These are phyloP conservation scores for Cytidiella melzeri DNA, from an alignment of 768 basidiomycete species.

Conservation along the genomic window DNA sequence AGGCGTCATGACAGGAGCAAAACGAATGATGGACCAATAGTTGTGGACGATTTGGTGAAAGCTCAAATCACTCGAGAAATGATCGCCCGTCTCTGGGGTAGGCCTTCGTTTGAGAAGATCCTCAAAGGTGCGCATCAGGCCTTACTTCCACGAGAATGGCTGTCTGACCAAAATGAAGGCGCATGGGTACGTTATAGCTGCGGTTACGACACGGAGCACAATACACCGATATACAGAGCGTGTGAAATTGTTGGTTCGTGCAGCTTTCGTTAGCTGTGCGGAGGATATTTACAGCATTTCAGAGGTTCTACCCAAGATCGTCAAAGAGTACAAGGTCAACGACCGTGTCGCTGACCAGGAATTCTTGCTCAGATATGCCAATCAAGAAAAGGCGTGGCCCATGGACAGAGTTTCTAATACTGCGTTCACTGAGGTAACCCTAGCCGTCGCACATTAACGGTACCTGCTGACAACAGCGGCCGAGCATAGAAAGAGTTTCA, in stretches of 20 bases:
- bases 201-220: slow-evolving; percentile 47
- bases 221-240: slow-evolving; percentile 64
- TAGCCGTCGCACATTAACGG: no score
- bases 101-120: slow-evolving; percentile 85
- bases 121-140: slow-evolving; percentile 64
- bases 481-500: slow-evolving; percentile 62
- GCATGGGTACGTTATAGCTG: slow-evolving; percentile 85
- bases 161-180: no score
- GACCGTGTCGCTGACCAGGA: slow-evolving; percentile 56
- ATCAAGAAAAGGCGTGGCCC: slow-evolving; percentile 47
- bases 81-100: slow-evolving; percentile 64
- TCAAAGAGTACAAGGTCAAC: slow-evolving; percentile 70
- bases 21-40: slow-evolving; percentile 42
- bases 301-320: slow-evolving; percentile 45
- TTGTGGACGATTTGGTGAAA: slow-evolving; percentile 50
- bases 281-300: slow-evolving; percentile 16
- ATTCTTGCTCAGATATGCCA: slow-evolving; percentile 76
- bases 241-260: slow-evolving; percentile 73
- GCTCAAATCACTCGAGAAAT: slow-evolving; percentile 63
- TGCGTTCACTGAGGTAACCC: slow-evolving; percentile 47
- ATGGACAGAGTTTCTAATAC: slow-evolving; percentile 91
- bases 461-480: no score
- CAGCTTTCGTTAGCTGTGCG: not conserved
- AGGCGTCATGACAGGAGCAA: slow-evolving; percentile 38
- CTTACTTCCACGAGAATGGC: not conserved